Evolutionary conservation across 352 stramenopile genomes (phyloP), one percentile per base, ranked within the genome.

Genomic region (Phytophthora europaea): DNA sequence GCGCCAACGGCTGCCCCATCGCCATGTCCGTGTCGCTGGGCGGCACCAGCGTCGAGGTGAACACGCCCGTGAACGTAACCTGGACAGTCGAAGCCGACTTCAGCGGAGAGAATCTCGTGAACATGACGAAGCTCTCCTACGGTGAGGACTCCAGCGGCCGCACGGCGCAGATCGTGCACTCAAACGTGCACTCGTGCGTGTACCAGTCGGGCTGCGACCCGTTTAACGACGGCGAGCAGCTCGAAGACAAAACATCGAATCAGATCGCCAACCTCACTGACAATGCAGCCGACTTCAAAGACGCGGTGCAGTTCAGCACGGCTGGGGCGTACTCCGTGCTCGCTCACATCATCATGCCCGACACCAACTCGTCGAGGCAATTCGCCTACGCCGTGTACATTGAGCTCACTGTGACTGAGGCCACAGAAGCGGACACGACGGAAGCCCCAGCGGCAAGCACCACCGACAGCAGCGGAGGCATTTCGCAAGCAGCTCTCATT

Each of bases 81-180:
- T 90, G 83, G 83, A 83, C 76, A 0, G 81, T 85, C 22, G 57
- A 48, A n/a, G 83, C 81, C 18, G 69, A 90, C 59, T 90, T 90
- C 26, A 63, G 48, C 61, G 67, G 65, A 31, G 10, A 50, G 22
- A 87, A 84, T 63, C 38, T 71, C 23, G 74, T 90, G 20, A 88
- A 90, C 50, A 85, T 86, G 81, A 87, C 81, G 12, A 64, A 76
- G 9, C 52, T 90, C 15, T 68, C 74, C 13, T 88, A 87, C 65
- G 81, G 73, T 0, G 45, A 67, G 13, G 77, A 88, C 59, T 23
- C 61, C 12, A 74, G 36, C n/a, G 81, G 83, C 8, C 58, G 60
- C 23, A 68, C 67, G n/a, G 79, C 81, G 34, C 83, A 90, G 63
- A 90, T 90, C 59, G 81, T 90, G 62, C 83, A 90, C 78, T 90